These are phyloP conservation scores for Acorus calamus DNA, from an alignment of 106 monocot genomes.

Conservation along the genomic window DNA sequence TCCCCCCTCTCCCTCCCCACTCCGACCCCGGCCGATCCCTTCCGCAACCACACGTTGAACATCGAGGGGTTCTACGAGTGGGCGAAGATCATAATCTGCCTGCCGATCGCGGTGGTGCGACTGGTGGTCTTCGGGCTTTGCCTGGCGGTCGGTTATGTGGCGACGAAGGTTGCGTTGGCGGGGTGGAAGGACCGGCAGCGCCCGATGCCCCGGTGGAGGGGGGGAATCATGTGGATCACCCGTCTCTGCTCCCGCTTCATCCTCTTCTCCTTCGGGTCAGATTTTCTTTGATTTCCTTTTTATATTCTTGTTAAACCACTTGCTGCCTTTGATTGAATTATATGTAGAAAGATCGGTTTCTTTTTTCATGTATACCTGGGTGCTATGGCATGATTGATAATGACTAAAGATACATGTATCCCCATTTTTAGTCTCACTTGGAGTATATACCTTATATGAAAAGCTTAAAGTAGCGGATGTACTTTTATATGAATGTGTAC, in stretches of 20 bases:
- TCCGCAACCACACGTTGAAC: conserved; percentile 63
- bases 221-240: conserved; percentile 77
- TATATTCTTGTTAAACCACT: background rate
- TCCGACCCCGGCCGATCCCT: conserved; percentile 53
- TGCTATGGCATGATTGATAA: no score
- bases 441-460: no score
- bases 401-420: no score
- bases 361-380: background rate
- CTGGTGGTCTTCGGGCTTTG: conserved; percentile 61
- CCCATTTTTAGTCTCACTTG: no score
- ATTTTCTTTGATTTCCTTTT: background rate
- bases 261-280: conserved; percentile 83
- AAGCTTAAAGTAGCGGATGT: no score
- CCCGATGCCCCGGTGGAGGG: conserved; percentile 75
- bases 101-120: conserved; percentile 41
- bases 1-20: conserved; percentile 13
- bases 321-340: background rate
- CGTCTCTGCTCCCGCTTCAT: conserved; percentile 65
- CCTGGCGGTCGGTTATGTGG: conserved; percentile 57
- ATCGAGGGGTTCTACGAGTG: conserved; percentile 51
- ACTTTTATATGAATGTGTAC: no score
- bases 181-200: conserved; percentile 76
- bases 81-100: conserved; percentile 37
- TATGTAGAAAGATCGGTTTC: background rate
- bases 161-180: conserved; percentile 44